Evolutionary conservation across 257 asterid species (phyloP).

Genomic region (Nicotiana benthamiana): DNA sequence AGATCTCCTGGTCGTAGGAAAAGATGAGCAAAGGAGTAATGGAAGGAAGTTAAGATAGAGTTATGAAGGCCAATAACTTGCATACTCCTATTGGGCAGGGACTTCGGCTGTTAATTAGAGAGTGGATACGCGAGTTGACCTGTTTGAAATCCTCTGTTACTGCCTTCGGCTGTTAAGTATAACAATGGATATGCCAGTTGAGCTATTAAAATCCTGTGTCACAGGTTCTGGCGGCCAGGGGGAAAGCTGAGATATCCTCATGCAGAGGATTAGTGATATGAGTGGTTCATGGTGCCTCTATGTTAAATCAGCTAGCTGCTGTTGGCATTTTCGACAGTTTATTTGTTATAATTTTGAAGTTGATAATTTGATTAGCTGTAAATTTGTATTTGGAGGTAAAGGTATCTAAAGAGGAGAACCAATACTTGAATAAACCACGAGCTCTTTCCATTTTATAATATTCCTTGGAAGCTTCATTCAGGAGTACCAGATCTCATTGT

Average conservation of each 20-base stretch:
- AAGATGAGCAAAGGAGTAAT: conserved; percentile 22
- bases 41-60: neutral
- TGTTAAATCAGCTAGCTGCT: neutral
- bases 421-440: neutral
- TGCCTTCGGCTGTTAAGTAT: neutral
- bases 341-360: neutral
- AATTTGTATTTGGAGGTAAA: conserved; percentile 3
- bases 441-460: neutral
- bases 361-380: conserved; percentile 9
- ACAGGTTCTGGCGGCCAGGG: neutral
- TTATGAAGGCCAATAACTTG: neutral
- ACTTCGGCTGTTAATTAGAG: neutral
- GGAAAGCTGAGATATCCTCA: neutral
- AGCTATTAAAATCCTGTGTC: neutral
- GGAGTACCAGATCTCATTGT: neutral
- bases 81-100: neutral
- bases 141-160: conserved; percentile 3
- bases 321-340: neutral
- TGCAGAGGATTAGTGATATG: neutral
- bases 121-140: neutral
- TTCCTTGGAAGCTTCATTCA: neutral
- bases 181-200: neutral
- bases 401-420: neutral
- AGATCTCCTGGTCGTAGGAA: conserved; percentile 69
- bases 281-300: neutral